Base-by-base conservation (phyloP, 768 basidiomycete genomes). In the Pisolithus orientalis region DNA sequence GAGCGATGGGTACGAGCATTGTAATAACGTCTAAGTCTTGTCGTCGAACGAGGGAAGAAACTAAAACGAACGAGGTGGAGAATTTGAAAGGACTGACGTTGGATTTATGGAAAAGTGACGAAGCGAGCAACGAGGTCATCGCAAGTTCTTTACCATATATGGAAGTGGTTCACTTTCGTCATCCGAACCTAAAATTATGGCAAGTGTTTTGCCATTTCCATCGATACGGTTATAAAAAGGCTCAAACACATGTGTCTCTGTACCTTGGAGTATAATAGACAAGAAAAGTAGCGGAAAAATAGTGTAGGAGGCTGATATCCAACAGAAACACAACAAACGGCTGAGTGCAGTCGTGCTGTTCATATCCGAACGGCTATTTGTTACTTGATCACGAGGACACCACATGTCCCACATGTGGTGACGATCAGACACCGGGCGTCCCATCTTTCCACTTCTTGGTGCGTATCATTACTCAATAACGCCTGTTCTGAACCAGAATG, bases 31-130 rank as follows among this genome's bases (percentile, higher is more conserved):
- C 17, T 64, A 64, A 56, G 25, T 44, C 13, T 13, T 44, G 8
- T 24, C 21, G 32, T 34, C 37, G 39, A 47, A 50, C 39, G 16
- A 21, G 31, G n/a, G 47, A 50, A 11, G 46, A 39, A 39, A 13
- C 37, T 42, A 11, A 34, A 39, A 27, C 52, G 45, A 52, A 39
- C 32, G 42, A 55, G 39, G 43, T 9, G 54, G 10, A 39, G 25
- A 42, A 4, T 34, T 10, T 10, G 11, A 56, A 34, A 44, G 8
- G 21, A 37, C 14, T 6, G 49, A 28, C 25, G 52, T 47, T 44
- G 51, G 42, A 66, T 64, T 68, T 68, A 68, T 56, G 54, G 32
- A 34, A 59, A 61, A 46, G 48, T 11, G n/a, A 49, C 27, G 59
- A 63, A 61, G 59, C 65, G 53, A 55, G 14, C 53, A 59, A 62